Percentiles rank a stretch among this genome's conserved stretches.
Conservation (phyloP, 305 asterid genomes). For the Rubia tinctorum region DNA sequence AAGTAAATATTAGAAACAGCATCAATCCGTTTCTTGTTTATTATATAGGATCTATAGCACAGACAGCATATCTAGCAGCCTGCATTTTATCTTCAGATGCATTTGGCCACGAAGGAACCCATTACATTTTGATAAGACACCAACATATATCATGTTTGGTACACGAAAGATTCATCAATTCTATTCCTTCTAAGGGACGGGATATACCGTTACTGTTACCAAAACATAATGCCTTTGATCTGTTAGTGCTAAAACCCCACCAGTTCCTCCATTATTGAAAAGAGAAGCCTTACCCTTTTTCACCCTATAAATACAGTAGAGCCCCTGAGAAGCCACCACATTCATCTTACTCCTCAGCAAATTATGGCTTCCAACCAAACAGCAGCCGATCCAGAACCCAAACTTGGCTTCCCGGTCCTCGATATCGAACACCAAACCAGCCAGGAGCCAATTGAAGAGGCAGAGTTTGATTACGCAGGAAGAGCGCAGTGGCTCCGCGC, state of each 20-base stretch:
- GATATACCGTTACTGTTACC: neutral
- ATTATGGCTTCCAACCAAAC: slow-evolving; percentile 52
- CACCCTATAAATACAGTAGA: slow-evolving; percentile 41
- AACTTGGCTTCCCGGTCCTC: slow-evolving; percentile 23
- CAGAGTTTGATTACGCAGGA: slow-evolving; percentile 68
- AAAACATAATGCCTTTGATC: slow-evolving; percentile 6
- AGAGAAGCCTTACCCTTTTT: slow-evolving; percentile 2
- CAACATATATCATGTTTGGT: slow-evolving; percentile 1
- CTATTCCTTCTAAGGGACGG: neutral
- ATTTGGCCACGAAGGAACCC: slow-evolving; percentile 3
- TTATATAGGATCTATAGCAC: neutral
- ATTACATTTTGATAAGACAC: slow-evolving; percentile 14
- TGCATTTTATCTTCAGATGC: slow-evolving; percentile 2
- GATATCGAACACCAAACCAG: slow-evolving; percentile 24
- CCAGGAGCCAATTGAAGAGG: slow-evolving; percentile 20
- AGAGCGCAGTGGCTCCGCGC: slow-evolving; percentile 98
- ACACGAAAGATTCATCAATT: neutral
- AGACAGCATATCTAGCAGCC: neutral
- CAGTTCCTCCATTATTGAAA: slow-evolving; percentile 20
- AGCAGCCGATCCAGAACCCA: slow-evolving; percentile 34
- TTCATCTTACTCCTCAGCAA: slow-evolving; percentile 5
- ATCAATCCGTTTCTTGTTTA: neutral
- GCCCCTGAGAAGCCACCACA: slow-evolving; percentile 44
- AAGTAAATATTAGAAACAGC: neutral
- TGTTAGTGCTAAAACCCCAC: slow-evolving; percentile 20